These are phyloP conservation scores for Clavariopsis aquatica DNA, from an alignment of 495 filamentous ascomycete species.

Conservation along the genomic window DNA sequence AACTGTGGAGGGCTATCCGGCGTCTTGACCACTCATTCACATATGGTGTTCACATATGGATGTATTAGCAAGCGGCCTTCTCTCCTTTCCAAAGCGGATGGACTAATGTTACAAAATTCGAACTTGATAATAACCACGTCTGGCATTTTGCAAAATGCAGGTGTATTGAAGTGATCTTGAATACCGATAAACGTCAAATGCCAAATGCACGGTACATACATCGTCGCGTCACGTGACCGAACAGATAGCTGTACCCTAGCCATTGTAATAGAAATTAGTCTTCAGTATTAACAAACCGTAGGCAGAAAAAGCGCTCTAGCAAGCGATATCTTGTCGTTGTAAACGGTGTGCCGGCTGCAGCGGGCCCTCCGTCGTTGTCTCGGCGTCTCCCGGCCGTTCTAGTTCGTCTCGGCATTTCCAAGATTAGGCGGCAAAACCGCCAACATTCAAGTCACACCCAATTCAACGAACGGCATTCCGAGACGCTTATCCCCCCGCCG, in stretches of 20 bases:
- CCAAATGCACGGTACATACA: too few species aligned
- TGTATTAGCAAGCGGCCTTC: slow-evolving; percentile 35
- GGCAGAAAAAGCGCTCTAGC: too few species aligned
- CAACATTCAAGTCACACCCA: slow-evolving; percentile 6
- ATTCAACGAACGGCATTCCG: slow-evolving; percentile 24
- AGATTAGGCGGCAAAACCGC: neutral
- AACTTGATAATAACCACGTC: neutral
- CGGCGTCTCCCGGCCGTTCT: neutral
- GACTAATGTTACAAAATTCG: slow-evolving; percentile 28
- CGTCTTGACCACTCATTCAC: slow-evolving; percentile 23
- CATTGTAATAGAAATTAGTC: too few species aligned
- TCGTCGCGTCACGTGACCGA: too few species aligned
- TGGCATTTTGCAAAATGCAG: neutral
- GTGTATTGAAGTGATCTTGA: too few species aligned
- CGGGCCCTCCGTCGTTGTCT: too few species aligned
- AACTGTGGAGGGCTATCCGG: slow-evolving; percentile 19
- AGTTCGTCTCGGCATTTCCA: slow-evolving; percentile 11
- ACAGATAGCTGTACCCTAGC: too few species aligned
- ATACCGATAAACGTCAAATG: too few species aligned
- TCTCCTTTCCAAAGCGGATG: slow-evolving; percentile 11
- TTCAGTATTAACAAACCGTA: neutral
- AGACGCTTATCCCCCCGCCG: slow-evolving; percentile 36
- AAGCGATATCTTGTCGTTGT: too few species aligned
- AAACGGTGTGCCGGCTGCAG: too few species aligned
- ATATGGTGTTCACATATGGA: slow-evolving; percentile 9